Evolutionary conservation across 2,329 filamentous ascomycete genomes (phyloP).

Genomic region (Neurospora sp.): DNA sequence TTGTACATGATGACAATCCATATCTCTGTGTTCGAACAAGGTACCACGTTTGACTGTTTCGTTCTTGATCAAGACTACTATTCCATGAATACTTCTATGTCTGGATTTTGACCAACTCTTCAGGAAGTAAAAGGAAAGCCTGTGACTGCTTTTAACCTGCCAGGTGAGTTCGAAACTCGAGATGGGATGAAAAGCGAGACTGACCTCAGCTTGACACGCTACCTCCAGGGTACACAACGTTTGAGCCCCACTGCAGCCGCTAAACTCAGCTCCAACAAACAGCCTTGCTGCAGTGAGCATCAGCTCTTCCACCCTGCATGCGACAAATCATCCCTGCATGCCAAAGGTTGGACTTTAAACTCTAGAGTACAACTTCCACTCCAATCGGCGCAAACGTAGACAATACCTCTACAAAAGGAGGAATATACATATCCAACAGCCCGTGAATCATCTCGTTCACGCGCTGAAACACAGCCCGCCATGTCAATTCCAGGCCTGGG

Average conservation of each 20-base stretch:
- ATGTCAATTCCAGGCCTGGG: constrained; percentile 18
- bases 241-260: background rate
- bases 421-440: background rate
- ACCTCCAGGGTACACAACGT: background rate
- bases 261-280: background rate
- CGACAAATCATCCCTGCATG: background rate
- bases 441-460: background rate
- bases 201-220: background rate
- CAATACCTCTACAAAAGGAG: background rate
- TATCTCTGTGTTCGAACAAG: background rate
- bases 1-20: background rate
- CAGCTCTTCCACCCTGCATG: background rate
- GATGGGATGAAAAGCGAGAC: background rate
- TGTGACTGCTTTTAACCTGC: background rate
- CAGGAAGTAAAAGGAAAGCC: background rate
- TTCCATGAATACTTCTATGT: too few relatives aligned
- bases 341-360: background rate
- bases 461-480: background rate
- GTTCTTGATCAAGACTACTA: background rate
- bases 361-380: background rate
- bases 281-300: constrained; percentile 1
- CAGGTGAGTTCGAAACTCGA: background rate
- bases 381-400: background rate
- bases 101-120: background rate
- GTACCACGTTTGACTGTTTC: background rate